Evolutionary conservation across 495 filamentous ascomycete species (phyloP), one percentile per base, ranked within the genome.

Genomic region (Hypoxylon lienhwacheense): DNA sequence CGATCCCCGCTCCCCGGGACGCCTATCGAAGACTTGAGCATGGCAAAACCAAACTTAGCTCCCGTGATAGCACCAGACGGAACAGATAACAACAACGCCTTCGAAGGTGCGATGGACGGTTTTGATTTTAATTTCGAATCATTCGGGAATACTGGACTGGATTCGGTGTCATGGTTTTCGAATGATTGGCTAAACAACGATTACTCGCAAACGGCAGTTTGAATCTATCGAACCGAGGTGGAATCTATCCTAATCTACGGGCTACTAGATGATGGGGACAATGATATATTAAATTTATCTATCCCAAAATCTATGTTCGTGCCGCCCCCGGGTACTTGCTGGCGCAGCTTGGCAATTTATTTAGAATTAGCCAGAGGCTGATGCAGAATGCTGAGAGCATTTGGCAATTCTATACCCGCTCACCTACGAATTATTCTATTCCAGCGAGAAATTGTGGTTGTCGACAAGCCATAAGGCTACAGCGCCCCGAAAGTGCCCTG

Each of bases 61-160:
- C 48, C 63, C 12, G 55, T 56, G n/a, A 61, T 64, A 19, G 47
- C 65, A 10, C 51, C 55, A 1, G 66, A 64, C 14, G 63, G 60
- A 14, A 32, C 60, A 35, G 65, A 66, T 19, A 64, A 63, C 8
- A 70, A 66, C 22, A 70, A 70, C 43, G 68, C 68, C 5, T 70
- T 70, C 31, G 68, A 70, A 36, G 68, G 68, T 22, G 68, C 68
- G 0, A 61, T 68, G 55, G 68, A 70, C 16, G 66, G 64, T 0
- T 65, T 70, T 19, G 64, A 68, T 29, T 66, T 68, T 28, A 61
- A 63, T 17, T 35, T 68, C 15, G 68, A 70, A 33, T 63, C 61
- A 3, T 70, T 65, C 29, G 64, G 61, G 7, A 66, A 60, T 48
- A 66, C 47, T n/a, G 66, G 63, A 7, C 56, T 66, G 2, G 60